These are phyloP conservation scores for Globisporangium sylvaticum DNA, from an alignment of 352 stramenopile species.

Conservation along the genomic window DNA sequence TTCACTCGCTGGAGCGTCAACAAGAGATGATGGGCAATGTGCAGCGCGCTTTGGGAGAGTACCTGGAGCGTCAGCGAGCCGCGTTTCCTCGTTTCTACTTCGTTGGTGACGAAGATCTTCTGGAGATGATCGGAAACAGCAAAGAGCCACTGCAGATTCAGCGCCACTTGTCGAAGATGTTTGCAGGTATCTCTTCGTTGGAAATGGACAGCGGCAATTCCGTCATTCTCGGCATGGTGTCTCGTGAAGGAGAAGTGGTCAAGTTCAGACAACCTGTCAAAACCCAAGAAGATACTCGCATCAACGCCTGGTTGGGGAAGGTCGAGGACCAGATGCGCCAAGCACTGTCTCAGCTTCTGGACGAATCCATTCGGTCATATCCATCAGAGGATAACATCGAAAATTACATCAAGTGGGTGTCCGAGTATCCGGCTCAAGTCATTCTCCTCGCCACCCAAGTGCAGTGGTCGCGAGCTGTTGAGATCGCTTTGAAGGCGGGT, in stretches of 20 bases:
- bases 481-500: conserved; percentile 84
- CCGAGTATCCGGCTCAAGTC: conserved; percentile 97
- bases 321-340: conserved; percentile 97
- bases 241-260: conserved; percentile 98
- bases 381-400: conserved; percentile 70
- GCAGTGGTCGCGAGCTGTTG: conserved; percentile 95
- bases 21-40: conserved; percentile 99
- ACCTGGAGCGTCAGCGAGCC: conserved; percentile 97
- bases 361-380: conserved; percentile 88
- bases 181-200: conserved; percentile 95
- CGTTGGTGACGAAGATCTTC: conserved; percentile 99
- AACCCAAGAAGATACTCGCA: conserved; percentile 87
- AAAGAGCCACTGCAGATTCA: conserved; percentile 98
- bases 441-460: conserved; percentile 98
- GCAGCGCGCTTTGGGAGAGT: conserved; percentile 98
- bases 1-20: conserved; percentile 91
- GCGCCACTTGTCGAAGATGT: conserved; percentile 98
- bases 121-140: conserved; percentile 99
- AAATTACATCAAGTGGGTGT: conserved; percentile 96
- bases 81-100: conserved; percentile 99
- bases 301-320: conserved; percentile 95
- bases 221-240: conserved; percentile 93
- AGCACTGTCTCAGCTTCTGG: conserved; percentile 94
- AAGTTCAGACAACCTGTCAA: conserved; percentile 91
- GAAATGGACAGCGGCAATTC: conserved; percentile 77